A percentile compares a stretch with the other conserved stretches of the same genome.
phyloP scores from a whole-genome alignment of 2,329 filamentous ascomycete genomes.

The Saccharata proteae region DNA sequence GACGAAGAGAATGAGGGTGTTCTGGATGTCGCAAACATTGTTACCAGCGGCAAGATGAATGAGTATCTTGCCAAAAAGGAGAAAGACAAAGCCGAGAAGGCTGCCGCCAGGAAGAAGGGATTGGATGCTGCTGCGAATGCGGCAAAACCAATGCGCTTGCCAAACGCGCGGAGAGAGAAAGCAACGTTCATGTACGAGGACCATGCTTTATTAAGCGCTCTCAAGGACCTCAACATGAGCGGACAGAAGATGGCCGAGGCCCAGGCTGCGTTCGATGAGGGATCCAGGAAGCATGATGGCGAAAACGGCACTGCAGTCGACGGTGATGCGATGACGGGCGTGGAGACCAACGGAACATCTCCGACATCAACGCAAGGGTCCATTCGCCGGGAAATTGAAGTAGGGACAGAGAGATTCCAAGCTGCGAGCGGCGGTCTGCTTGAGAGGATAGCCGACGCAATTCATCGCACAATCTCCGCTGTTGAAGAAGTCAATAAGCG shows the following conservation, averaged over 20 bases:
- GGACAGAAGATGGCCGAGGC: conserved; percentile 37
- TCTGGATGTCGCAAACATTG: conserved; percentile 72
- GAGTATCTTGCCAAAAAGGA: conserved; percentile 77
- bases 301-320: conserved; percentile 14
- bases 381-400: conserved; percentile 53
- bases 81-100: conserved; percentile 60
- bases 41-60: conserved; percentile 67
- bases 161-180: conserved; percentile 59
- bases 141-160: conserved; percentile 48
- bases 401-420: conserved; percentile 63
- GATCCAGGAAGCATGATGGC: conserved; percentile 26
- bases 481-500: conserved; percentile 79
- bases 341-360: conserved; percentile 18
- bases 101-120: conserved; percentile 44
- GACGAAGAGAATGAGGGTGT: conserved; percentile 58
- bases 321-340: conserved; percentile 15
- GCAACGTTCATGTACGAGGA: conserved; percentile 68
- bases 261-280: conserved; percentile 39
- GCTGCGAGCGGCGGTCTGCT: conserved; percentile 56
- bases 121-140: conserved; percentile 39
- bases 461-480: conserved; percentile 71
- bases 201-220: conserved; percentile 40
- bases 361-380: conserved; percentile 14
- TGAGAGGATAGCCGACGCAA: conserved; percentile 69
- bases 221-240: conserved; percentile 38